Conservation (phyloP, 768 basidiomycete genomes). For the Thelephora ganbajun region DNA sequence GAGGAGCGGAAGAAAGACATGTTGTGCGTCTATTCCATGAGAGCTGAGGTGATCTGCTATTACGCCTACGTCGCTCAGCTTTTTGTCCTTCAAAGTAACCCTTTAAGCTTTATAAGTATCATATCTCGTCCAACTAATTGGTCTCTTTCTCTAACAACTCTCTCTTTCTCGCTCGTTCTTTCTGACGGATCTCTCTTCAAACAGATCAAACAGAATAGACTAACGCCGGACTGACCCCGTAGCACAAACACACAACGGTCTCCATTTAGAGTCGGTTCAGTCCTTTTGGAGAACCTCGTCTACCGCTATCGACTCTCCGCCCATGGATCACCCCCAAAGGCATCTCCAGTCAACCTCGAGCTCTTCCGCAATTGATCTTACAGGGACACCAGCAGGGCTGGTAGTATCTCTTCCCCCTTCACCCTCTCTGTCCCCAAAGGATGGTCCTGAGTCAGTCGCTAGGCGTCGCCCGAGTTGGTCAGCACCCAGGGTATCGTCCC, state of each 20-base stretch:
- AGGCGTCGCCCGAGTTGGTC: conserved; percentile 47
- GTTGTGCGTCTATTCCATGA: not conserved
- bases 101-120: conserved; percentile 1
- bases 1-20: not conserved
- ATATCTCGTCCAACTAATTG: too few relatives aligned
- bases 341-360: conserved; percentile 21
- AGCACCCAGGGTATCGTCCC: conserved; percentile 11
- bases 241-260: too few relatives aligned
- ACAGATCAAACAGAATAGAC: too few relatives aligned
- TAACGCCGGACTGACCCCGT: too few relatives aligned
- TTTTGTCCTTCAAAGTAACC: not conserved
- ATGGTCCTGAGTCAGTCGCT: conserved; percentile 23
- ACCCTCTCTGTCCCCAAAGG: conserved; percentile 26
- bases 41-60: not conserved
- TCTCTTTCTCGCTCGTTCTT: not conserved
- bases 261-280: too few relatives aligned
- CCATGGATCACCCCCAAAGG: not conserved
- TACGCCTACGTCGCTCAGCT: too few relatives aligned
- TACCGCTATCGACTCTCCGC: not conserved
- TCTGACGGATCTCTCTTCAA: too few relatives aligned
- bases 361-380: conserved; percentile 43
- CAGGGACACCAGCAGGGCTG: conserved; percentile 30
- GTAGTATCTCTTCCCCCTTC: conserved; percentile 32
- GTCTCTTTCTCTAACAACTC: too few relatives aligned
- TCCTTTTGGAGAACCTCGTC: not conserved